phyloP scores from a whole-genome alignment of 176 grass and related monocot species.

The Avena eriantha region DNA sequence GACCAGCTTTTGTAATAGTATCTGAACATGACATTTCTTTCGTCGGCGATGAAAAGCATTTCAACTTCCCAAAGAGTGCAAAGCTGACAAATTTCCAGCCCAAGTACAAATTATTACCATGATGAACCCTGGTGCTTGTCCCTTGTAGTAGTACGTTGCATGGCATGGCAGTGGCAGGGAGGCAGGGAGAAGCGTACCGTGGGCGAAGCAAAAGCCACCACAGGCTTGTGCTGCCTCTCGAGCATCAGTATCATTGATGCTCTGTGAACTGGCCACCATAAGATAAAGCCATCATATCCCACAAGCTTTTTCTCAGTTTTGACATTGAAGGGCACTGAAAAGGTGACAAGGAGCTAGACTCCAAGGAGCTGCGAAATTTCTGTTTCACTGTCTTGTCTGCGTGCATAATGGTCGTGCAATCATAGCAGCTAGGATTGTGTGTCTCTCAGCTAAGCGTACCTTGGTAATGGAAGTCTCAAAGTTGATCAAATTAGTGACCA shows the following conservation, averaged over 20 bases:
- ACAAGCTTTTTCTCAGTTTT: constrained; percentile 43
- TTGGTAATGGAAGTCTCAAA: neutral
- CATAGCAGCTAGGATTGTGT: neutral
- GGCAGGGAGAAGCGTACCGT: neutral
- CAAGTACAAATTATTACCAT: constrained; percentile 48
- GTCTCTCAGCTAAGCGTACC: neutral
- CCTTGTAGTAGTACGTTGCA: neutral
- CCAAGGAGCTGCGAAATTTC: constrained; percentile 35
- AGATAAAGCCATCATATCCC: constrained; percentile 48
- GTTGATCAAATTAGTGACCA: neutral
- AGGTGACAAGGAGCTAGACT: constrained; percentile 48
- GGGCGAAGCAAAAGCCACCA: constrained; percentile 35
- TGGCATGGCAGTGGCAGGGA: neutral
- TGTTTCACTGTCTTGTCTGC: constrained; percentile 29
- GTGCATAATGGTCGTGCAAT: constrained; percentile 27
- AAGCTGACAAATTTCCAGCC: constrained; percentile 17
- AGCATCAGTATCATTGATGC: constrained; percentile 45
- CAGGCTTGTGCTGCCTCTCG: constrained; percentile 20
- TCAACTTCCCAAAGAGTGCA: constrained; percentile 2
- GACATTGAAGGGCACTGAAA: constrained; percentile 58
- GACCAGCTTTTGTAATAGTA: no score
- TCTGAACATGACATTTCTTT: neutral
- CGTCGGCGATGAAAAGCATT: neutral
- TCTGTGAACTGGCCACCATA: constrained; percentile 55
- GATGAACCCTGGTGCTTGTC: constrained; percentile 6